A percentile compares a stretch with the other conserved stretches of the same genome.
Evolutionary conservation across 1,284 basidiomycete genomes (phyloP).

Genomic region (Crepidotus sp.): DNA sequence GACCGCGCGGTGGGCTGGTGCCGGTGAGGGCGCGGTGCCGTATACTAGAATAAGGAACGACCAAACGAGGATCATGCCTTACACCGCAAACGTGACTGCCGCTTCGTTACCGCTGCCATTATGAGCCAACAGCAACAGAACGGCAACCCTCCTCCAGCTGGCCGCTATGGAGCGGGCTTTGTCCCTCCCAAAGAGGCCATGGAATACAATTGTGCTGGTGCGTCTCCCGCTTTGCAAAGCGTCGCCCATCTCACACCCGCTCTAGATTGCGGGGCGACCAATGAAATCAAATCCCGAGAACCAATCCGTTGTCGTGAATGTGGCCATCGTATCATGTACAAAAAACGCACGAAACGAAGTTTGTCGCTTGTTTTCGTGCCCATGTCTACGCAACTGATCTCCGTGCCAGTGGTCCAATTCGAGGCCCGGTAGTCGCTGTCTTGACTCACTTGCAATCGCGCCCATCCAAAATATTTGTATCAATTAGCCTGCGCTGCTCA

Average conservation of each 20-base stretch:
- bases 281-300: conserved; percentile 88
- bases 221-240: conserved; percentile 20
- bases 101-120: neutral
- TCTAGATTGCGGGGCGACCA: conserved; percentile 88
- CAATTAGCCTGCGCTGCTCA: conserved; percentile 3
- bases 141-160: conserved; percentile 4
- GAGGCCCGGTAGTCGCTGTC: conserved; percentile 56
- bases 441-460: conserved; percentile 14
- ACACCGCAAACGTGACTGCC: too few relatives aligned
- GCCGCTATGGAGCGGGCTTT: conserved; percentile 10
- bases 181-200: conserved; percentile 49
- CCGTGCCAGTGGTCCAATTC: conserved; percentile 70
- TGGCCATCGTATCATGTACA: conserved; percentile 98
- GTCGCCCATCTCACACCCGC: conserved; percentile 10
- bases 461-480: conserved; percentile 17
- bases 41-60: too few relatives aligned
- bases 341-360: conserved; percentile 95
- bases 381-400: conserved; percentile 4
- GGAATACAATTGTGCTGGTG: conserved; percentile 93
- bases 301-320: conserved; percentile 96
- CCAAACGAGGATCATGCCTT: too few relatives aligned
- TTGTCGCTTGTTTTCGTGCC: conserved; percentile 29
- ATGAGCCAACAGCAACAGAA: conserved; percentile 6
- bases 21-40: neutral
- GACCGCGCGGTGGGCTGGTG: conserved; percentile 5